Conservation (phyloP, 2,329 filamentous ascomycete species). For the Geosmithia morbida region DNA sequence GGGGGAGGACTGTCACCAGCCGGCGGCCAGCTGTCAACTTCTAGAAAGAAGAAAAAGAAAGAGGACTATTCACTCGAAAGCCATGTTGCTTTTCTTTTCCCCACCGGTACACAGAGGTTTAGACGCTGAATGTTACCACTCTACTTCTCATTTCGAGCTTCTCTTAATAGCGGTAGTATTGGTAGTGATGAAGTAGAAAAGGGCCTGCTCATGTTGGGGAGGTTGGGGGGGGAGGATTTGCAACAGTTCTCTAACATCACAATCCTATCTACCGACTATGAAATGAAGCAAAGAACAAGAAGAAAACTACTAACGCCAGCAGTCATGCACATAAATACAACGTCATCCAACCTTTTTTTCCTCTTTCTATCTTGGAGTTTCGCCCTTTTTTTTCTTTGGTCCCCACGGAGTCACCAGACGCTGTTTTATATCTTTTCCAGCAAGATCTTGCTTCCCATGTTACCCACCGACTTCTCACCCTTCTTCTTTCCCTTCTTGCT, state of each 20-base stretch:
- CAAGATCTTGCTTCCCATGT: slow-evolving; percentile 46
- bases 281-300: background rate
- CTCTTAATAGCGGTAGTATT: too few species aligned
- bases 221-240: too few species aligned
- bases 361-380: background rate
- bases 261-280: background rate
- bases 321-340: background rate
- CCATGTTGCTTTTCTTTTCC: background rate
- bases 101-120: background rate
- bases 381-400: background rate
- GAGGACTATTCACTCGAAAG: too few species aligned
- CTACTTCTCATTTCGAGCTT: too few species aligned
- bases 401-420: background rate
- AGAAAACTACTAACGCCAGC: background rate
- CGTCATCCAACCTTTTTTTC: background rate
- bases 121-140: too few species aligned
- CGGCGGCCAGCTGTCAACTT: background rate
- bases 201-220: too few species aligned
- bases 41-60: background rate
- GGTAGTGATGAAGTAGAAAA: too few species aligned
- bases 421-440: slow-evolving; percentile 36
- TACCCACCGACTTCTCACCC: slow-evolving; percentile 34
- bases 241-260: too few species aligned
- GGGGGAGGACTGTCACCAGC: background rate
- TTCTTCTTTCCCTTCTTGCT: slow-evolving; percentile 27